Base-by-base conservation (phyloP, 1,139 yeast species). In the Hyphopichia pseudoburtonii region DNA sequence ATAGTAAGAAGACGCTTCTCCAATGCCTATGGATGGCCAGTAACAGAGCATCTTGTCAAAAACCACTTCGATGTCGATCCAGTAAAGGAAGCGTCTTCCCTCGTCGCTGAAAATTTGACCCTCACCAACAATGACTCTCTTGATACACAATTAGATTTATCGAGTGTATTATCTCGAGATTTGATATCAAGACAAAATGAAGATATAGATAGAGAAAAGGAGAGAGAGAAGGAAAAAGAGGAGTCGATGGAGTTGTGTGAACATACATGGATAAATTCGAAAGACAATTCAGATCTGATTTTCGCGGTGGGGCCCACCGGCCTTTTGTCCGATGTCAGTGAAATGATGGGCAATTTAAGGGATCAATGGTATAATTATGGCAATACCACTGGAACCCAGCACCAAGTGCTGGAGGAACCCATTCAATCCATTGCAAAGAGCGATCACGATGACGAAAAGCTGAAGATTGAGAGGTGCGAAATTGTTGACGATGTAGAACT, bases 1-100 rank as follows among this genome's bases (percentile, higher is more conserved):
- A 73, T 87, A 24, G 98, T 92, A 1, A 67, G 99, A 45, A 70
- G 99, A 50, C 66, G 90, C 43, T 92, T 87, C 66, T 82, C 95
- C 9, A 92, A 92, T 64, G 95, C 97, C 0, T 89, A 85, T 62
- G 99, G 99, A 1, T 90, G 97, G 96, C 89, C 87, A 0, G 96
- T 89, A 0, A 73, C 92, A 25, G 86, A 85, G 36, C 97, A 92
- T 60, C 52, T 92, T 45, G 86, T 85, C 18, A 47, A 52, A 9
- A 51, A 51, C 30, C 70, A 64, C 48, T 64, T 64, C 41, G 49
- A 43, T 2, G 41, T 33, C 11, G 50, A 42, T 12, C 32, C 33
- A 5, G 46, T 43, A 23, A 48, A 41, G 9, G 33, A 30, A 21
- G 24, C 45, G 36, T 5, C 25, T 37, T 14, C 17, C 3, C 23